A percentile compares a stretch with the other conserved stretches of the same genome.
Evolutionary conservation across 129 eudicot genomes (phyloP).

Genomic region (Chrysanthemum seticuspe): DNA sequence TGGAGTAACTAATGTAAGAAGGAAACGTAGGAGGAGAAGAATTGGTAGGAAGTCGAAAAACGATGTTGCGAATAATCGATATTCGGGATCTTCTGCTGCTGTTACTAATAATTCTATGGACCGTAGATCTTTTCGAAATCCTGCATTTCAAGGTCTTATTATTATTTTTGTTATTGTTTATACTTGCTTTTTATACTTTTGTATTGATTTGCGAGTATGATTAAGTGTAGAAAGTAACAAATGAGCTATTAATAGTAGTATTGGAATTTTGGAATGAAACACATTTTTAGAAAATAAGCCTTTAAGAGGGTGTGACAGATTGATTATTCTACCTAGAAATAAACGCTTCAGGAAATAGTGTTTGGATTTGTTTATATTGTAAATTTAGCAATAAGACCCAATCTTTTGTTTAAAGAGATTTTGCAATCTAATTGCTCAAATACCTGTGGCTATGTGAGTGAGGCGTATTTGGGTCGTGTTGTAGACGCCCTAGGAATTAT

Average conservation of each 20-base stretch:
- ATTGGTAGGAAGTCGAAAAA: slow-evolving; percentile 26
- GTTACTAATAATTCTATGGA: slow-evolving; percentile 46
- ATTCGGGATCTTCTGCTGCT: slow-evolving; percentile 34
- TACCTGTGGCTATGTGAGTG: too few relatives aligned
- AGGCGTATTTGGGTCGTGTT: too few relatives aligned
- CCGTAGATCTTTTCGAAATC: slow-evolving; percentile 46
- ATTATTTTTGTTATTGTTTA: neutral
- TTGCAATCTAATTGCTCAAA: too few relatives aligned
- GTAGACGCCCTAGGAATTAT: too few relatives aligned
- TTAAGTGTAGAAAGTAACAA: neutral
- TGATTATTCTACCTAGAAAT: too few relatives aligned
- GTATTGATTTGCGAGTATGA: neutral
- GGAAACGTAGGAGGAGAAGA: slow-evolving; percentile 34
- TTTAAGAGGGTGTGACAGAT: neutral
- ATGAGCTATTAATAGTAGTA: neutral
- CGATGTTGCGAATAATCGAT: slow-evolving; percentile 12
- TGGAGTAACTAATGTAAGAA: slow-evolving; percentile 16
- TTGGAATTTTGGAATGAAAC: neutral
- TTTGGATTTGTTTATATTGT: too few relatives aligned
- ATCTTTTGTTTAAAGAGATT: too few relatives aligned
- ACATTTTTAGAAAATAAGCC: neutral
- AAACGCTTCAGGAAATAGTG: too few relatives aligned
- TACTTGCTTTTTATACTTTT: neutral
- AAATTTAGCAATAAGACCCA: too few relatives aligned
- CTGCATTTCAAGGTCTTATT: slow-evolving; percentile 63